Evolutionary conservation across 2,329 filamentous ascomycete genomes (phyloP), one percentile per base, ranked within the genome.

Genomic region (Tolypocladium amazonense): DNA sequence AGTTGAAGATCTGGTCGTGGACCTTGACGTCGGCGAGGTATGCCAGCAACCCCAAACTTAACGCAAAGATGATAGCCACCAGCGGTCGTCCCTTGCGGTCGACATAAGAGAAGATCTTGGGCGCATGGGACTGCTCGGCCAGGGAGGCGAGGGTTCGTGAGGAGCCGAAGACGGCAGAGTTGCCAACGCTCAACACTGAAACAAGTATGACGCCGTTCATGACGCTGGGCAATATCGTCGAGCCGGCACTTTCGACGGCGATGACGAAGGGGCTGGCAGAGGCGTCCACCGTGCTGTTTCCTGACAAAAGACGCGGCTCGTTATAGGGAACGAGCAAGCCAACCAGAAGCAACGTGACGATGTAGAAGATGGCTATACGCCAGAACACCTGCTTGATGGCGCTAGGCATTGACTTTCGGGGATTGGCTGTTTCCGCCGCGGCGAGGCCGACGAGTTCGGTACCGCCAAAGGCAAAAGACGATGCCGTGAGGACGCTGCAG

Each of bases 201-300:
- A 96, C 85, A 70, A 97, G 85, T 71, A 97, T 96, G 62, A 97
- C 91, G n/a, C 85, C 86, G 73, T 97, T 97, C 88, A 97, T 95
- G 59, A 97, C 82, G 0, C 89, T 92, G 2, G 91, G 90, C 3
- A 97, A 81, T 2, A 88, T 87, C 50, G 83, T 76, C 67, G 97
- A 95, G 12, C 90, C 88, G 1, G 92, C 91, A 63, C 91, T 88
- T 65, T 88, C 79, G 66, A 96, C 96, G 63, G 92, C 90, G 67
- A 97, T 95, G 67, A 97, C 92, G 71, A 97, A 97, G 1, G 93
- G 93, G 2, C 91, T 96, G 1, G 91, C 88, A 30, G 85, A 84
- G 50, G 87, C 84, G 70, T 92, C 84, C 56, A 82, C 82, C n/a
- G 78, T 77, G 60, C 72, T 76, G 50, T 80, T 79, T 39, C 76